These are phyloP conservation scores for Epichloe typhina DNA, from an alignment of 2,329 filamentous ascomycete species.

Conservation along the genomic window DNA sequence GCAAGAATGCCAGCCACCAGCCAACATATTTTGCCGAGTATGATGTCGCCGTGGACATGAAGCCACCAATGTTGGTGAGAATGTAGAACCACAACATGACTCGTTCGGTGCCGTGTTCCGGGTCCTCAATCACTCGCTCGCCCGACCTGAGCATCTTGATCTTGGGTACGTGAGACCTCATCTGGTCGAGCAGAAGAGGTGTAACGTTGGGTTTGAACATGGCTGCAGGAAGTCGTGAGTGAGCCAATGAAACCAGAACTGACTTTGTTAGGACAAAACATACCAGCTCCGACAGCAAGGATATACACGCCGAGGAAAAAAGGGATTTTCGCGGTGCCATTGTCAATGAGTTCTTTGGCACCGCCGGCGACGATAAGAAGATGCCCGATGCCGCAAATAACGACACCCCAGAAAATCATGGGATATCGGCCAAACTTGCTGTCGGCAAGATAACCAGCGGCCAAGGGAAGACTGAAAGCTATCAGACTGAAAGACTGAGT, in stretches of 20 bases:
- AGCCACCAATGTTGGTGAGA: constrained; percentile 40
- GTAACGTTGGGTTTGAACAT: constrained; percentile 64
- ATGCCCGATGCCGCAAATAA: constrained; percentile 53
- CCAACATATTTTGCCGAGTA: constrained; percentile 39
- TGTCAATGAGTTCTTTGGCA: constrained; percentile 28
- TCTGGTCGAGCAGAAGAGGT: constrained; percentile 54
- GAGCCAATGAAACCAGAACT: too few relatives aligned
- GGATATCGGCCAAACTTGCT: constrained; percentile 56
- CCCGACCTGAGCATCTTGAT: constrained; percentile 31
- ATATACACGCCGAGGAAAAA: constrained; percentile 47
- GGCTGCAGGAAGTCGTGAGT: constrained; percentile 6
- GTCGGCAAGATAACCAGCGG: constrained; percentile 49
- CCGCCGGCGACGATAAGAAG: constrained; percentile 53
- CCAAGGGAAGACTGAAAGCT: constrained; percentile 42
- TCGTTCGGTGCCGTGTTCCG: constrained; percentile 48
- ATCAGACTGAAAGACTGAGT: constrained; percentile 41
- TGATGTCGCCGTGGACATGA: constrained; percentile 37
- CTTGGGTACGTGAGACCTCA: constrained; percentile 35
- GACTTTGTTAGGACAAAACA: not conserved
- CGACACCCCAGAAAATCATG: constrained; percentile 57
- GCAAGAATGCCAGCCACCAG: constrained; percentile 35
- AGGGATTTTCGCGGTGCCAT: constrained; percentile 35
- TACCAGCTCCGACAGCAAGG: constrained; percentile 44
- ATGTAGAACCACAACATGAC: constrained; percentile 54
- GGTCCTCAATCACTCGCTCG: constrained; percentile 56